Percentiles rank a stretch among this genome's conserved stretches.
phyloP scores from a whole-genome alignment of 768 basidiomycete species.

The Sporobolomyces roseus region DNA sequence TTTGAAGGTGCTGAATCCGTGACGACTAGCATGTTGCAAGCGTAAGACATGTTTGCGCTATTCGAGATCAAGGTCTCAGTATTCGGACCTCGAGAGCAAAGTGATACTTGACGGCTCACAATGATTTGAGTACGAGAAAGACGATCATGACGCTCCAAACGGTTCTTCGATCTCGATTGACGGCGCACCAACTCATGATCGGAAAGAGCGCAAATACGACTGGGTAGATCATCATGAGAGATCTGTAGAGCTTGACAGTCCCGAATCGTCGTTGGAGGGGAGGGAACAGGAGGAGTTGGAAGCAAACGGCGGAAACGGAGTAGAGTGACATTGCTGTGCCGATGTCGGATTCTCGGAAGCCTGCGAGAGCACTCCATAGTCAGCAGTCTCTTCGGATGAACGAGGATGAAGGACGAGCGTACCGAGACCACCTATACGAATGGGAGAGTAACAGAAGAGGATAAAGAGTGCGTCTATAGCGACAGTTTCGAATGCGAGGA shows the following conservation, averaged over 20 bases:
- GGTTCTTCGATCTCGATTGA: neutral
- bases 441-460: constrained; percentile 41
- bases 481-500: constrained; percentile 37
- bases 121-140: constrained; percentile 23
- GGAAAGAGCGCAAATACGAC: constrained; percentile 38
- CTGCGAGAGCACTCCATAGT: neutral
- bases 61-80: neutral
- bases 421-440: constrained; percentile 41
- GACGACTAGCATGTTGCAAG: constrained; percentile 37
- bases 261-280: constrained; percentile 35
- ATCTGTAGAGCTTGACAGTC: constrained; percentile 35
- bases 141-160: constrained; percentile 29
- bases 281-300: constrained; percentile 42
- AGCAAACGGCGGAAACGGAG: constrained; percentile 27
- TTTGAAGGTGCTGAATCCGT: constrained; percentile 32
- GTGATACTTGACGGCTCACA: neutral
- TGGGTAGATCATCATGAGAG: constrained; percentile 29
- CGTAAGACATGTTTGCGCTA: constrained; percentile 33
- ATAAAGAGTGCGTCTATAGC: constrained; percentile 38
- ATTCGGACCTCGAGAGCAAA: too few species aligned
- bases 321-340: constrained; percentile 38
- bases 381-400: neutral
- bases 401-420: neutral
- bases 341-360: constrained; percentile 31
- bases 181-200: constrained; percentile 25